phyloP scores from a whole-genome alignment of 345 rosid species.

The Tarenaya hassleriana region DNA sequence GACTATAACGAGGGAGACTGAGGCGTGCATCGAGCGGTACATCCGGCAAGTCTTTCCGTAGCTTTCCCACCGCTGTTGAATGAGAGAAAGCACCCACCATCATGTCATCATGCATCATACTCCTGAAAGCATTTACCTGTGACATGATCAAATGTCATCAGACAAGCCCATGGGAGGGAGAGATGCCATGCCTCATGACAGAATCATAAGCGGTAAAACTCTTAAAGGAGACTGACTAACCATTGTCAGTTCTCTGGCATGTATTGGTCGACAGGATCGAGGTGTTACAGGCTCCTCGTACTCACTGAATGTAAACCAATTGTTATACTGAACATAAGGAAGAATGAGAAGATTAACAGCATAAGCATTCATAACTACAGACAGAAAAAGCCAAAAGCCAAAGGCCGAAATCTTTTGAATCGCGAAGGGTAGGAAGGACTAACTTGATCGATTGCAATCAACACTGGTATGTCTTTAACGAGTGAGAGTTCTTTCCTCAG shows the following conservation, averaged over 20 bases:
- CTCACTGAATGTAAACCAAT: conserved; percentile 95
- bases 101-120: conserved; percentile 91
- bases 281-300: conserved; percentile 76
- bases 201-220: too few relatives aligned
- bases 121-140: conserved; percentile 90
- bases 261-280: conserved; percentile 65
- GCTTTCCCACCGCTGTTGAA: conserved; percentile 97
- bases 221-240: too few relatives aligned
- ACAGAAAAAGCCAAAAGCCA: too few relatives aligned
- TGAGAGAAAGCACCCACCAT: conserved; percentile 95
- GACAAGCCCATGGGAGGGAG: too few relatives aligned
- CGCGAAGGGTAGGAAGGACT: too few relatives aligned
- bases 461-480: conserved; percentile 80
- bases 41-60: conserved; percentile 77
- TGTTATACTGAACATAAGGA: conserved; percentile 66
- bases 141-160: too few relatives aligned
- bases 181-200: not conserved
- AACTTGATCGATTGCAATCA: conserved; percentile 92
- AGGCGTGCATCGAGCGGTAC: conserved; percentile 81
- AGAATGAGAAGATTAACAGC: conserved; percentile 23
- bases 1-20: conserved; percentile 54
- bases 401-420: too few relatives aligned
- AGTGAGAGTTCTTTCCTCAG: conserved; percentile 86
- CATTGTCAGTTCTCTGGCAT: conserved; percentile 88
- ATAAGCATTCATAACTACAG: conserved; percentile 12